These are phyloP conservation scores for Lecanicillium sp. DNA, from an alignment of 2,329 filamentous ascomycete species.

Conservation along the genomic window DNA sequence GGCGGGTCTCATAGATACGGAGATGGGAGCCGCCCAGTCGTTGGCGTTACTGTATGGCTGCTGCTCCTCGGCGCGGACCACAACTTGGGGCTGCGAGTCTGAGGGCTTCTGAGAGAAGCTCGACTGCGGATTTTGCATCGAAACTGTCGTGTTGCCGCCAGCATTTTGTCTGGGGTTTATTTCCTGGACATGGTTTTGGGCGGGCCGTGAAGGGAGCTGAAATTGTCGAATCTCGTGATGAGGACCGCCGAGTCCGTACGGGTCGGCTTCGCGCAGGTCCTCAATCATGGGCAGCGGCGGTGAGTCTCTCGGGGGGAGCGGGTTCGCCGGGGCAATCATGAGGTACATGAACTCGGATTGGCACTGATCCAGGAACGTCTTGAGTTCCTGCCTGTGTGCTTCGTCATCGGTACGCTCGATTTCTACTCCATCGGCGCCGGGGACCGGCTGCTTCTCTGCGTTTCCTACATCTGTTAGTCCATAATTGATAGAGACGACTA, in stretches of 20 bases:
- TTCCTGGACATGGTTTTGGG: constrained; percentile 53
- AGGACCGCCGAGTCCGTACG: constrained; percentile 41
- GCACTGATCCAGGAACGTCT: constrained; percentile 58
- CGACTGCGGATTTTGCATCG: constrained; percentile 35
- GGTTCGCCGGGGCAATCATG: constrained; percentile 62
- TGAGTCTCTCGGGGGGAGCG: constrained; percentile 57
- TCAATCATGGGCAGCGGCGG: constrained; percentile 53
- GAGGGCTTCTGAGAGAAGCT: constrained; percentile 28
- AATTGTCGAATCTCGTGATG: constrained; percentile 37
- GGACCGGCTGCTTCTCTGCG: constrained; percentile 35
- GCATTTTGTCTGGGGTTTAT: constrained; percentile 47
- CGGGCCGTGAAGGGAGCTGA: constrained; percentile 34
- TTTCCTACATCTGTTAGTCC: constrained; percentile 29
- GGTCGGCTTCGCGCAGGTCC: constrained; percentile 50
- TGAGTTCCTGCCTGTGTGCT: constrained; percentile 46
- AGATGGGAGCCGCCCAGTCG: constrained; percentile 30
- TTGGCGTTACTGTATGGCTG: constrained; percentile 31
- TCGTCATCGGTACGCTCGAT: constrained; percentile 46
- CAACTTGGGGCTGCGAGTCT: constrained; percentile 42
- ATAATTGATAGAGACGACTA: constrained; percentile 10
- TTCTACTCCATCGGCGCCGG: constrained; percentile 42
- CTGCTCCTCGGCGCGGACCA: constrained; percentile 48
- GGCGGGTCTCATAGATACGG: constrained; percentile 28
- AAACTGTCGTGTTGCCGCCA: constrained; percentile 54
- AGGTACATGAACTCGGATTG: constrained; percentile 62